Base-by-base conservation (phyloP, 2,329 filamentous ascomycete genomes). In the Lachnellula subtilissima region DNA sequence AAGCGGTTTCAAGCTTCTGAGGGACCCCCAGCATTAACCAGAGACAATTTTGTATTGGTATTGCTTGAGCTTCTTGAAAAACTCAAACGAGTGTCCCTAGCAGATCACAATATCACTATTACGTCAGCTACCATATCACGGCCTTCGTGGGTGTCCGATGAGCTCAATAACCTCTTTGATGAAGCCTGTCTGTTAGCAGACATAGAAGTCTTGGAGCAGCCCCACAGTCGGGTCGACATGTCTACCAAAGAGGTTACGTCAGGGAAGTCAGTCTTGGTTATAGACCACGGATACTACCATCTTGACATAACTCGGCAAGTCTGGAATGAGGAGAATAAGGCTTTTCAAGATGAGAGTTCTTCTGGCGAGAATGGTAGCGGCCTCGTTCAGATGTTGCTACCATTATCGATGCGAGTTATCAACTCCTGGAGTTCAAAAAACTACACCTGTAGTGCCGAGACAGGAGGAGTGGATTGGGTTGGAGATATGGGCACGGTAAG, bases 161-260 rank as follows among this genome's bases (percentile, higher is more conserved):
- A 59, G n/a, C 23, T 57, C 28, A 36, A 45, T n/a, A 52, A 59
- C 25, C 37, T 62, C 3, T 52, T 62, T 12, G 47, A 61, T 8
- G 60, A 62, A 50, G 58, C 60, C 4, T 57, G 56, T 54, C 37
- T 60, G 11, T 48, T 61, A 14, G 60, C 60, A 14, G 52, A 52
- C 14, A 62, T 62, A 15, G 56, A 59, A 46, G 22, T 46, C 8
- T 56, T 46, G 9, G 58, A 59, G 25, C 45, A 59, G 19, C 40
- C 56, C 32, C 49, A 48, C 19, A 36, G 48, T 17, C 53, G 54
- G 4, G 42, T 42, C n/a, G 53, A 60, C 5, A 49, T 55, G 7
- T 53, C 54, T 14, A 22, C 47, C 15, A 54, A 47, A 19, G 53
- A 50, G 3, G 32, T 43, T 8, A 15, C 14, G 22, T 23, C 14